Base-by-base conservation (phyloP, 164 flowering plant genomes). In the Annona cherimola region DNA sequence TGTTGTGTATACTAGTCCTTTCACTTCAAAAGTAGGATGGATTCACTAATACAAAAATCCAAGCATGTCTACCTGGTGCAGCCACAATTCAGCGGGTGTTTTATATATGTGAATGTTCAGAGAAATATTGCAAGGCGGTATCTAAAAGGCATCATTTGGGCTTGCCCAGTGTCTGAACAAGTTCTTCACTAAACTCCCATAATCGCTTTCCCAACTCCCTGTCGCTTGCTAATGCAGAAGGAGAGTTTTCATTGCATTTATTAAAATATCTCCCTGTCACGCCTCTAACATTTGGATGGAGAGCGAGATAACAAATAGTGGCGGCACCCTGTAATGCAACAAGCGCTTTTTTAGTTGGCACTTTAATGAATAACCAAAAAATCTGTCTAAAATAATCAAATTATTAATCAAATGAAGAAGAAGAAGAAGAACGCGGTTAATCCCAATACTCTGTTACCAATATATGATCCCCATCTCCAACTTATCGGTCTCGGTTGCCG, bases 231-330 rank as follows among this genome's bases (percentile, higher is more conserved):
- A 57, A 55, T 3, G 59, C 1, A 8, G 77, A 74, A 26, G 80
- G 59, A 40, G 4, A 44, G 2, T 57, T 44, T 14, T 67, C 70
- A 39, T 81, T 81, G 69, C 81, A 69, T 63, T 81, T 63, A 26
- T 20, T 39, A 60, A 77, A 81, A 68, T 76, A 77, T 50, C 75
- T 73, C 3, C 84, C 80, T 7, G 66, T 74, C 19, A 79, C 67
- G 3, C 84, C 84, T 57, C 75, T 75, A 46, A 81, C 35, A n/a
- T 74, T 42, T 3, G 80, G 82, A 61, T 79, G 77, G 2, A 79
- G 64, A 3, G 84, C 82, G 18, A 81, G 73, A 70, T 79, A 79
- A 61, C 84, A 81, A 46, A 77, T 76, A 4, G 83, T 81, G 26
- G 81, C 63, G 60, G 84, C 84, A 67, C 84, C 84, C 82, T 78